These are phyloP conservation scores for Fusarium sarcochroum DNA, from an alignment of 2,329 filamentous ascomycete species.

Conservation along the genomic window DNA sequence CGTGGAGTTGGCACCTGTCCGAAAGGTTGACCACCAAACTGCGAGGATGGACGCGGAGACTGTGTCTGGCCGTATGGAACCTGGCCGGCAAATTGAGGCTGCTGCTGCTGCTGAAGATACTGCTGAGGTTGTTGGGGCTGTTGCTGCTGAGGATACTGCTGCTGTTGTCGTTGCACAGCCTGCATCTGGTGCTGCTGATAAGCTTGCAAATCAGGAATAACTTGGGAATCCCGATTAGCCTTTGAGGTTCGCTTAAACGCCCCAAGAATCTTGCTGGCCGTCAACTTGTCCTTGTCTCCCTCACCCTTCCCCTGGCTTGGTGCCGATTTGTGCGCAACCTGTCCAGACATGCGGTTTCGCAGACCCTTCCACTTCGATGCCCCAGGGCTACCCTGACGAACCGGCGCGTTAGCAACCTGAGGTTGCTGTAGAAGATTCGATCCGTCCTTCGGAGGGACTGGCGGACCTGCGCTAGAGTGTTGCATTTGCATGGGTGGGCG, in stretches of 20 bases:
- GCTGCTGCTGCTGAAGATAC: constrained; percentile 2
- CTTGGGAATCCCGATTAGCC: constrained; percentile 42
- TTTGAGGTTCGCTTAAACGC: constrained; percentile 54
- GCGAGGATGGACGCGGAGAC: constrained; percentile 22
- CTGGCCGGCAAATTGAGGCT: constrained; percentile 26
- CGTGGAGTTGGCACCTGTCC: constrained; percentile 32
- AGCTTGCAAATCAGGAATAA: constrained; percentile 26
- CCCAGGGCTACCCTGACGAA: constrained; percentile 39
- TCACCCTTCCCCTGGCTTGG: constrained; percentile 40
- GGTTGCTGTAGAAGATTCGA: constrained; percentile 17
- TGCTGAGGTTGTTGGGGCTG: constrained; percentile 1
- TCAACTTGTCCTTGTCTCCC: constrained; percentile 35
- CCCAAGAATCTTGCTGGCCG: constrained; percentile 49
- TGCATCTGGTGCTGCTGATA: constrained; percentile 43
- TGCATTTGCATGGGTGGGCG: constrained; percentile 39
- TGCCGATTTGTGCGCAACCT: constrained; percentile 44
- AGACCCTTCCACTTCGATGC: constrained; percentile 54
- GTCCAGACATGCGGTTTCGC: constrained; percentile 52
- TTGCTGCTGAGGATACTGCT: too few relatives aligned
- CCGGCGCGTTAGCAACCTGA: constrained; percentile 18
- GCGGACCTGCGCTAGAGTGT: constrained; percentile 10
- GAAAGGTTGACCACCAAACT: constrained; percentile 27
- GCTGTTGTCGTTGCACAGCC: constrained; percentile 27
- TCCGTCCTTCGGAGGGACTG: constrained; percentile 34
- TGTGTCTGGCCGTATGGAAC: constrained; percentile 16